phyloP scores from a whole-genome alignment of 306 rosid genomes.

The Begonia peltatifolia region DNA sequence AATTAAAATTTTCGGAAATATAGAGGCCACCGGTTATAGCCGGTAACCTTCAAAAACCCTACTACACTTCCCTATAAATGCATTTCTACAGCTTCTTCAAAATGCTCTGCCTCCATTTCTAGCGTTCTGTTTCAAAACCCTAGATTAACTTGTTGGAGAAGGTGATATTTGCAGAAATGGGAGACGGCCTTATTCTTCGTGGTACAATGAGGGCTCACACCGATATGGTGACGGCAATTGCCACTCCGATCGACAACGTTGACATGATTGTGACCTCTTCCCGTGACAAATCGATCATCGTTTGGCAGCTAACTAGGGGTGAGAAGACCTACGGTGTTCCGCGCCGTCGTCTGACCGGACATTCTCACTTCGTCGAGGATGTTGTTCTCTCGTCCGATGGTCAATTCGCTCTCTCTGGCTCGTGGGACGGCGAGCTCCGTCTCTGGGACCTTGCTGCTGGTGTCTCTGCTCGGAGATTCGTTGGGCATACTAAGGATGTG shows the following conservation, averaged over 20 bases:
- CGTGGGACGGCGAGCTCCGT: slow-evolving; percentile 99
- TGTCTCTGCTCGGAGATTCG: slow-evolving; percentile 70
- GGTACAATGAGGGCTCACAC: slow-evolving; percentile 97
- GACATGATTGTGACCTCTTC: slow-evolving; percentile 84
- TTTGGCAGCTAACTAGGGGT: slow-evolving; percentile 86
- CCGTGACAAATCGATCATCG: slow-evolving; percentile 80
- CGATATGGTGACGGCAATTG: slow-evolving; percentile 88
- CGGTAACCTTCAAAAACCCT: slow-evolving; percentile 24
- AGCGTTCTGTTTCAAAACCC: slow-evolving; percentile 5
- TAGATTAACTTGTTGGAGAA: slow-evolving; percentile 1
- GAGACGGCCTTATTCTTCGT: slow-evolving; percentile 63
- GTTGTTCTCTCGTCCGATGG: slow-evolving; percentile 96
- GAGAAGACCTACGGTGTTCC: slow-evolving; percentile 88
- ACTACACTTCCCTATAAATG: slow-evolving; percentile 5
- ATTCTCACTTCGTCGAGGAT: slow-evolving; percentile 81
- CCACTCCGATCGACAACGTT: slow-evolving; percentile 74
- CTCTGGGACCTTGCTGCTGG: slow-evolving; percentile 89
- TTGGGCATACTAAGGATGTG: slow-evolving; percentile 91
- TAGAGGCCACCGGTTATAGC: not conserved
- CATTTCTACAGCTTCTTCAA: not conserved
- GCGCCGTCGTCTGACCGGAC: slow-evolving; percentile 85
- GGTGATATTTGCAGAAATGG: slow-evolving; percentile 4
- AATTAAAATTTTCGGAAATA: too few relatives aligned
- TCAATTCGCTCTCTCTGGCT: slow-evolving; percentile 94
- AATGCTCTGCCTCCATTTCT: not conserved